Conservation (phyloP, 108 stramenopile species). For the Fragilariopsis cylindrus region DNA sequence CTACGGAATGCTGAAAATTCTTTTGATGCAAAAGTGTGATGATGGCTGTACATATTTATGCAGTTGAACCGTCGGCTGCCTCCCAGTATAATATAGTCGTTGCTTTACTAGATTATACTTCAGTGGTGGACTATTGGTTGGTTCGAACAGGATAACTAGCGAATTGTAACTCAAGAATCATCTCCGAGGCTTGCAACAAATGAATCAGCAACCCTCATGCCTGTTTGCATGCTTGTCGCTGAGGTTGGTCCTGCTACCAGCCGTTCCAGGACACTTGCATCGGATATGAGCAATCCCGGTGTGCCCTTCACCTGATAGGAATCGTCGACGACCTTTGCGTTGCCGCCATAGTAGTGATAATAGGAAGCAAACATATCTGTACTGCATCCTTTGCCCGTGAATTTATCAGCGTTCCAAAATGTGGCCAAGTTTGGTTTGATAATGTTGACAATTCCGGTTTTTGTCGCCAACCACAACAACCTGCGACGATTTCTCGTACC, state of each 20-base stretch:
- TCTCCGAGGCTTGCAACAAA: not conserved
- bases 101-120: too few species aligned
- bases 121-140: too few species aligned
- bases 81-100: too few species aligned
- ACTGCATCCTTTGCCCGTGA: not conserved
- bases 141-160: too few species aligned
- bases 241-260: not conserved
- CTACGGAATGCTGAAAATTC: too few species aligned
- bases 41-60: too few species aligned
- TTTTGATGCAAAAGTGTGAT: too few species aligned
- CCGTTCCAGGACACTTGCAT: not conserved
- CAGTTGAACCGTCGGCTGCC: too few species aligned
- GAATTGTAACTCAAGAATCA: not conserved
- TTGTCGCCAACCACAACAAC: not conserved
- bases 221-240: not conserved
- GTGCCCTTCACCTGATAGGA: conserved; percentile 1
- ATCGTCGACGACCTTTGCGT: conserved; percentile 1
- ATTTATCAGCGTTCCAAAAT: not conserved
- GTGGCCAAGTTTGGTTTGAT: not conserved
- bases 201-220: not conserved
- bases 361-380: not conserved
- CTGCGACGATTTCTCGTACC: not conserved
- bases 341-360: conserved; percentile 3
- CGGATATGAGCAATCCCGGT: not conserved
- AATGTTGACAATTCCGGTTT: not conserved